Percentiles rank a stretch among this genome's conserved stretches.
These are phyloP conservation scores for Firmiana major DNA, from an alignment of 345 rosid genomes.

Conservation along the genomic window DNA sequence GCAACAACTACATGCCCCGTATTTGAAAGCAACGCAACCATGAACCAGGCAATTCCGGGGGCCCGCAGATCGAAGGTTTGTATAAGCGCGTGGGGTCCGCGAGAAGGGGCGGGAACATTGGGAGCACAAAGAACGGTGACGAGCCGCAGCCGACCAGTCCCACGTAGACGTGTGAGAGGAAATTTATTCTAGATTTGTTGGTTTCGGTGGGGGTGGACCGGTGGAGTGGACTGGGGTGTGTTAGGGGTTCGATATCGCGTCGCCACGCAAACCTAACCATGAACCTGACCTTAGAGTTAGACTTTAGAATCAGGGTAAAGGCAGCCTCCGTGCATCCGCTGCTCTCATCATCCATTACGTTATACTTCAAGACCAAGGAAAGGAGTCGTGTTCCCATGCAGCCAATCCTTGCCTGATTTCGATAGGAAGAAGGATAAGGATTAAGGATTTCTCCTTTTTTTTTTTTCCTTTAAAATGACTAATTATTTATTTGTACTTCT, in stretches of 20 bases:
- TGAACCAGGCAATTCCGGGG: background rate
- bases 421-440: no score
- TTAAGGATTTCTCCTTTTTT: background rate
- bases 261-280: constrained; percentile 18
- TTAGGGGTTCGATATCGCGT: constrained; percentile 10
- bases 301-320: background rate
- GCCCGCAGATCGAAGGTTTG: background rate
- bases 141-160: constrained; percentile 36
- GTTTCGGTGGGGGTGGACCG: no score
- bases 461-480: no score
- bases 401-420: no score
- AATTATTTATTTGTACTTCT: no score
- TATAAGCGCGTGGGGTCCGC: constrained; percentile 13
- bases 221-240: no score
- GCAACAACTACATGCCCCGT: no score
- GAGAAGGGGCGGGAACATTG: constrained; percentile 14
- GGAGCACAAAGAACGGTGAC: constrained; percentile 48
- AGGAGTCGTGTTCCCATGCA: background rate
- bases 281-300: background rate
- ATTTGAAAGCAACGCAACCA: no score
- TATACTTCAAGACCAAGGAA: background rate
- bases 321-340: background rate
- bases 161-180: background rate
- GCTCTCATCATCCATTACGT: background rate
- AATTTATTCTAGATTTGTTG: background rate